Evolutionary conservation across 2,329 filamentous ascomycete genomes (phyloP), one percentile per base, ranked within the genome.

Genomic region (Ascochyta fabae): DNA sequence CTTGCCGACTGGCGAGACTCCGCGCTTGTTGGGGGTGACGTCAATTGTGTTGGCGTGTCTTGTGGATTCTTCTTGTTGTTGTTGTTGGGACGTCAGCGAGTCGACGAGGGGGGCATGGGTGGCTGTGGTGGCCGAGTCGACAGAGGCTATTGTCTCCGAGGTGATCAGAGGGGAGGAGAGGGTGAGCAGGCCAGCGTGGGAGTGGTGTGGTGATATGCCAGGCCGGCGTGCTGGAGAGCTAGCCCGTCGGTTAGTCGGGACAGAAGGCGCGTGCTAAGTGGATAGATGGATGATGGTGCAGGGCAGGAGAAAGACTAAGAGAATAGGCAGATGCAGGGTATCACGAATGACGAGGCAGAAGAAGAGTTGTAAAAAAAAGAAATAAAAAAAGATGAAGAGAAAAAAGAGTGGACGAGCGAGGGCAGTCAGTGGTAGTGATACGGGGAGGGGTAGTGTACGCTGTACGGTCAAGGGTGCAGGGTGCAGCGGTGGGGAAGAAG

Each of bases 1-100:
- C 68, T 87, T 90, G 68, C 86, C 85, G 47, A 84, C 86, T 10
- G 90, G 89, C 9, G 91, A 93, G 19, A 84, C 81, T 23, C 86
- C 86, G 56, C 89, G 84, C 63, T 83, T 83, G 59, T 78, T 65
- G 15, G 67, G 56, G 48, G 67, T 48, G 38, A 69, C 55, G 64
- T 72, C 70, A 56, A 72, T 61, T 47, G 73, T 75, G 43, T 66
- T 69, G 38, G 75, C 60, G 70, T 73, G 60, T 26, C 48, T 34
- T 5, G n/a, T 38, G 42, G 69, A 70, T 35, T 65, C 60, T 46
- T 68, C 67, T 41, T 70, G 60, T 31, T 31, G 12, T 31, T 31
- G 12, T 31, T 31, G 13, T 13, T 31, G 60, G 62, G 67, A 67
- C 31, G 66, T 56, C 40, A 67, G 53, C 50, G 70, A 66, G 53